Percentiles rank a stretch among this genome's conserved stretches.
These are phyloP conservation scores for Zelopaecilomyces penicillatus DNA, from an alignment of 2,329 filamentous ascomycete genomes.

Conservation along the genomic window DNA sequence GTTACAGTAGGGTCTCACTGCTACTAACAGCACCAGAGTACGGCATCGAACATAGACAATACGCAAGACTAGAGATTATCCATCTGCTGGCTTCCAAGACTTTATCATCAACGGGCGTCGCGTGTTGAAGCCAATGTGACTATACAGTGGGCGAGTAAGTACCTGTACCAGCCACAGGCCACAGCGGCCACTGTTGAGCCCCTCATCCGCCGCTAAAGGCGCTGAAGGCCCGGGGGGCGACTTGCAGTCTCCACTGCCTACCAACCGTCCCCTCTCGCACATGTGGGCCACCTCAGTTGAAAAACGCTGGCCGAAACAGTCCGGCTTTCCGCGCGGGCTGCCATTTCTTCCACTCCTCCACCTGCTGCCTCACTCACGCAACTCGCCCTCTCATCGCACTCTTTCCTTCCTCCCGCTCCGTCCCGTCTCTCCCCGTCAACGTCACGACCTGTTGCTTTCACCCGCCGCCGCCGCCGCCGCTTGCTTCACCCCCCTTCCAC, in stretches of 20 bases:
- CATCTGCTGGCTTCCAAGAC: too few species aligned
- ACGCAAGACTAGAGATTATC: too few species aligned
- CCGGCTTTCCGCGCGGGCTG: background rate
- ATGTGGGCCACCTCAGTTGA: background rate
- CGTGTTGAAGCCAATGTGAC: too few species aligned
- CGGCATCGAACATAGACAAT: too few species aligned
- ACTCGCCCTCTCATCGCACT: background rate
- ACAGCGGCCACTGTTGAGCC: too few species aligned
- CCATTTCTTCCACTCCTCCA: constrained; percentile 3
- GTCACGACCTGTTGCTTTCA: background rate
- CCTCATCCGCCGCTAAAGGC: too few species aligned
- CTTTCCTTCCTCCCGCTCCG: constrained; percentile 2
- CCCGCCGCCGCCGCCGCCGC: constrained; percentile 4
- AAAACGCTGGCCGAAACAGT: constrained; percentile 1
- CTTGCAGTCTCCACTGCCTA: constrained; percentile 2
- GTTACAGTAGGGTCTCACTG: too few species aligned
- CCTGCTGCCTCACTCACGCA: background rate
- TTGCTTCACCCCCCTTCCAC: background rate
- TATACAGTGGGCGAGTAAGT: too few species aligned
- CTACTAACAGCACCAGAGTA: too few species aligned
- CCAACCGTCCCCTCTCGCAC: background rate
- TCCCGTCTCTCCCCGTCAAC: constrained; percentile 1
- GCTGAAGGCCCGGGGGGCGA: too few species aligned
- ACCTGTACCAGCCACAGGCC: too few species aligned
- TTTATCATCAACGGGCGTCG: too few species aligned